Evolutionary conservation across 2,329 filamentous ascomycete genomes (phyloP).

Genomic region (Pseudogymnoascus sp.): DNA sequence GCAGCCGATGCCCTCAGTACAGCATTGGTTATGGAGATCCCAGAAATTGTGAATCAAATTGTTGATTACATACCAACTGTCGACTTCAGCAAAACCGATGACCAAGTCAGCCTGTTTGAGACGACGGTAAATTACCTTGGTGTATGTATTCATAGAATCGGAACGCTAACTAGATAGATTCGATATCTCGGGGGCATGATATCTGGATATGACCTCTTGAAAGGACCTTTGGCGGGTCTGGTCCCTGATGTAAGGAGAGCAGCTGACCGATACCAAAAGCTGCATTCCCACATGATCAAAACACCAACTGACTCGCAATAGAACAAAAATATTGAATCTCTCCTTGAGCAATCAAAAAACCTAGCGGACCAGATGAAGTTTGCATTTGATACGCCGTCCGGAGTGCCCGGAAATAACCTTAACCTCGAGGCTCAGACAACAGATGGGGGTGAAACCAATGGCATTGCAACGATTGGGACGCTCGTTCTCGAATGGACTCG

Average conservation of each 20-base stretch:
- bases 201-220: conserved; percentile 63
- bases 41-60: conserved; percentile 60
- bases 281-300: conserved; percentile 22
- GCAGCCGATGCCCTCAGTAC: conserved; percentile 75
- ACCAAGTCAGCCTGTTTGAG: conserved; percentile 69
- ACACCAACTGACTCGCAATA: conserved; percentile 21
- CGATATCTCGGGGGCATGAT: conserved; percentile 75
- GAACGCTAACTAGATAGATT: conserved; percentile 36
- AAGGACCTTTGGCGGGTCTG: conserved; percentile 50
- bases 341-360: conserved; percentile 58
- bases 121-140: conserved; percentile 84
- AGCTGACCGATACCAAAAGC: not conserved
- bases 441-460: conserved; percentile 50
- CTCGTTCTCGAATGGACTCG: conserved; percentile 78
- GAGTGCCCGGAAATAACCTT: conserved; percentile 64
- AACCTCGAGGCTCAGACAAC: conserved; percentile 46
- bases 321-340: conserved; percentile 36
- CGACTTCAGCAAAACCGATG: conserved; percentile 55
- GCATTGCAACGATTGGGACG: conserved; percentile 68
- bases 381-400: conserved; percentile 68
- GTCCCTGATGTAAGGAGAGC: conserved; percentile 31
- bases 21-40: conserved; percentile 66
- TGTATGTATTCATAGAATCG: not conserved
- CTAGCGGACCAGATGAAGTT: conserved; percentile 68
- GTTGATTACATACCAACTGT: conserved; percentile 62